Evolutionary conservation across 257 asterid species (phyloP), one percentile per base, ranked within the genome.

Genomic region (Ilex asprella): DNA sequence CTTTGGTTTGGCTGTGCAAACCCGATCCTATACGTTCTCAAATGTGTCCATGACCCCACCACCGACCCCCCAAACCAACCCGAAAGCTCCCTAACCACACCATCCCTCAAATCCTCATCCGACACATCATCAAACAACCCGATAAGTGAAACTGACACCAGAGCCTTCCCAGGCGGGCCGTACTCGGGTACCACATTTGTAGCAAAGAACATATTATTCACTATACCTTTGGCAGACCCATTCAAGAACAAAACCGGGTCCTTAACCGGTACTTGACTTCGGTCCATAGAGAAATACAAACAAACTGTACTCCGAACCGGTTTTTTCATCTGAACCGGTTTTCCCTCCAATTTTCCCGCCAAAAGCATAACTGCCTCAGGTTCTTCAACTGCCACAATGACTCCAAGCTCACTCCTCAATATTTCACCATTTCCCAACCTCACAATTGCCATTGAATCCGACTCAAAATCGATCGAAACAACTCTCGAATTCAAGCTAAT

Each of bases 1-100:
- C 83, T 67, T 74, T 89, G 99, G 61, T 92, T 89, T 39, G 99
- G 97, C 70, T 86, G 96, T 13, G 97, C 97, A 69, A 81, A 92
- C 53, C 60, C 69, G 15, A 92, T 75, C 73, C 93, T 65, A 13
- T 89, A 92, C 88, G 84, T 78, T 64, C 85, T 82, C 86, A 89
- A 59, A 65, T 72, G 84, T 66, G 64, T 75, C 97, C 97, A 89
- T 0, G 81, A 76, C 55, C 77, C 62, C n/a, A 92, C 88, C 14
- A 67, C 72, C 16, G 16, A 57, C 67, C 67, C 62, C 39, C 99
- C 97, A 2, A 86, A 92, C 99, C 99, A 92, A 10, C 62, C 86
- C 1, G 86, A 77, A 12, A 92, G 39, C 82, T 92, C 99, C 54
- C 65, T 39, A 67, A 78, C 59, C 2, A 81, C 97, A 78, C 46